Evolutionary conservation across 2,329 filamentous ascomycete species (phyloP), one percentile per base, ranked within the genome.

Genomic region (Trichoderma guizhouense): DNA sequence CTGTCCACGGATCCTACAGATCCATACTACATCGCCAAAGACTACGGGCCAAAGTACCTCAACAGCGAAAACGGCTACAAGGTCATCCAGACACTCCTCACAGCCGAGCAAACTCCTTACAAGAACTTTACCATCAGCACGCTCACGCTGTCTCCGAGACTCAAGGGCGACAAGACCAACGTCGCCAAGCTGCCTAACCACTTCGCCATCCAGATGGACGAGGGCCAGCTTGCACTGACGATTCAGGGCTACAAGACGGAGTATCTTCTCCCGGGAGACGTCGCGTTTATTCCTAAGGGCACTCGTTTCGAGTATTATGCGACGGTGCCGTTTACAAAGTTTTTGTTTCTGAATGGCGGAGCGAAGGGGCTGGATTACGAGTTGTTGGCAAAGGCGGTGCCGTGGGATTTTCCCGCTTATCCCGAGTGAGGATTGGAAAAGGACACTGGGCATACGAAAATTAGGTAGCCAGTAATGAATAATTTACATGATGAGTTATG

Each of bases 131-230:
- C 72, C 69, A 72, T 76, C 61, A 73, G 75, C 51, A 76, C 75
- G 15, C 73, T 76, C 58, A 76, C 71, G 60, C 47, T 76, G 60
- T 74, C 74, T 3, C 62, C 65, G 12, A 72, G 64, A 36, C 72
- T 73, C 1, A 55, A 72, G 21, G 74, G 74, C 24, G 69, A 75
- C 61, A 73, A 71, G 4, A 43, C 71, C 1, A 51, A 71, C 7
- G 39, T 30, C 3, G 74, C 71, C 2, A 74, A 39, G 18, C 68
- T 74, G 64, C 66, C 71, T 1, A 61, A 75, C 53, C 74, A 74
- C 47, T 73, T 77, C 36, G 76, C 74, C 15, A 72, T 79, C 53
- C 77, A 78, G 73, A 71, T 79, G 61, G 76, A 77, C 65, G 77
- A 79, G 60, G 76, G 77, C 3, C 74, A 76, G 66, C 74, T 78